Evolutionary conservation across 2,329 filamentous ascomycete genomes (phyloP).

Genomic region (Cladosporium sp.): DNA sequence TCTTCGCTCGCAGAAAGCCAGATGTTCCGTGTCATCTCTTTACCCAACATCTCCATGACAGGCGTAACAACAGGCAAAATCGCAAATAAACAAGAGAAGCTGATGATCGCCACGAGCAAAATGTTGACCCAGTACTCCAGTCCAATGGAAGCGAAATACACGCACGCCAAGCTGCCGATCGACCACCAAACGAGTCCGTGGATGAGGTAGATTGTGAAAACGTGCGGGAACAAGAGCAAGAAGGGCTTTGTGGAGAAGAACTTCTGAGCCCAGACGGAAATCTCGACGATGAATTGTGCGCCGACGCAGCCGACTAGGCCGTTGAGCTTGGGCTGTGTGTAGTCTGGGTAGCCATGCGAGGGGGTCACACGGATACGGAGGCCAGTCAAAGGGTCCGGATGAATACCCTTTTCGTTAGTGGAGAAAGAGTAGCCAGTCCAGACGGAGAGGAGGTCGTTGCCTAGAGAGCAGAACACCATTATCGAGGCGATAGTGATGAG

Average conservation of each 20-base stretch:
- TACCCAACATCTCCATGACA: constrained; percentile 36
- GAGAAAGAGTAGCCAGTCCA: constrained; percentile 31
- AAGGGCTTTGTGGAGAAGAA: constrained; percentile 38
- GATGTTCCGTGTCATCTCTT: constrained; percentile 35
- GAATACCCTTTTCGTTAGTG: constrained; percentile 39
- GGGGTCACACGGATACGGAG: constrained; percentile 33
- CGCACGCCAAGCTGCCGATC: constrained; percentile 36
- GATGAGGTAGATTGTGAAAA: constrained; percentile 48
- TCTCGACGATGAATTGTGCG: constrained; percentile 33
- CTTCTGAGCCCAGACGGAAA: constrained; percentile 37
- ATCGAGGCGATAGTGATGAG: constrained; percentile 29
- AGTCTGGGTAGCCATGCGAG: constrained; percentile 37
- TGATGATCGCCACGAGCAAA: constrained; percentile 35
- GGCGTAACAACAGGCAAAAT: constrained; percentile 35
- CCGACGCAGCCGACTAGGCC: constrained; percentile 37
- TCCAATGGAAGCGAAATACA: constrained; percentile 30
- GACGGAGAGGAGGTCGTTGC: constrained; percentile 35
- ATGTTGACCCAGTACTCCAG: constrained; percentile 35
- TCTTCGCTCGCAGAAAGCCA: constrained; percentile 36
- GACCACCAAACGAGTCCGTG: constrained; percentile 46
- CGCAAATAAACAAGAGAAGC: constrained; percentile 31
- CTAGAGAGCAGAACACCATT: constrained; percentile 35
- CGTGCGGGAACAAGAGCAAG: constrained; percentile 44
- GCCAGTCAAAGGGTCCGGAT: constrained; percentile 39
- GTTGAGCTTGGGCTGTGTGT: constrained; percentile 43